Base-by-base conservation (phyloP, 2,329 filamentous ascomycete species). In the Aspergillus pseudoviridinutans region DNA sequence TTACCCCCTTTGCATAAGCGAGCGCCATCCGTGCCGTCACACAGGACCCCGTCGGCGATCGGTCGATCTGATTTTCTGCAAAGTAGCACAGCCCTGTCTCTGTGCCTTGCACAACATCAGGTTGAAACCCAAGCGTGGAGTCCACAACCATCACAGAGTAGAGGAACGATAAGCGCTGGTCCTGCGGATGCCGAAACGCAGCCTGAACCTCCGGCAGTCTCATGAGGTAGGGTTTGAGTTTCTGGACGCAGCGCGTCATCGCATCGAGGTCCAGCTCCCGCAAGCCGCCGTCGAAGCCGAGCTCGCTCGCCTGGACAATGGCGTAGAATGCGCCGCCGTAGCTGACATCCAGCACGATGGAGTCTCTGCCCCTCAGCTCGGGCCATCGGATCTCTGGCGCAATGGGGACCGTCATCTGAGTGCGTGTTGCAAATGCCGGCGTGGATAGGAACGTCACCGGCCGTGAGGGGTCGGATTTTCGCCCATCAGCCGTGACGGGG, bases 241-340 rank as follows among this genome's bases (percentile, higher is more conserved):
- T 61, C 32, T 61, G 57, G 9, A 60, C 25, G 59, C 32, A 64
- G 14, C 59, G 64, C 0, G 75, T 72, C 1, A 72, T 70, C 20
- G 61, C 54, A 25, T 72, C 70, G 47, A 77, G 41, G 35, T 76
- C 64, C 2, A 76, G 57, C 12, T 63, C 51, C 7, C 44, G 28
- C 8, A 76, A 54, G 0, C 70, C 67, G 5, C 54, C n/a, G 5
- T 59, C 20, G 53, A 80, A 79, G 0, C 78, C 79, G 2, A 81
- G 65, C 28, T 76, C 70, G 1, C 58, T 53, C 0, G 70, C 74
- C 3, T 67, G 49, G 14, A 79, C 65, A 0, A 81, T 51, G 46
- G 70, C 71, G 59, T 76, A 80, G 58, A 78, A 81, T 0, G 77
- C 75, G 2, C 79, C 78, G 0, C 79, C 79, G 50, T 78, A 81